Base-by-base conservation (phyloP, 306 rosid genomes). In the Ochetophila trinervis region DNA sequence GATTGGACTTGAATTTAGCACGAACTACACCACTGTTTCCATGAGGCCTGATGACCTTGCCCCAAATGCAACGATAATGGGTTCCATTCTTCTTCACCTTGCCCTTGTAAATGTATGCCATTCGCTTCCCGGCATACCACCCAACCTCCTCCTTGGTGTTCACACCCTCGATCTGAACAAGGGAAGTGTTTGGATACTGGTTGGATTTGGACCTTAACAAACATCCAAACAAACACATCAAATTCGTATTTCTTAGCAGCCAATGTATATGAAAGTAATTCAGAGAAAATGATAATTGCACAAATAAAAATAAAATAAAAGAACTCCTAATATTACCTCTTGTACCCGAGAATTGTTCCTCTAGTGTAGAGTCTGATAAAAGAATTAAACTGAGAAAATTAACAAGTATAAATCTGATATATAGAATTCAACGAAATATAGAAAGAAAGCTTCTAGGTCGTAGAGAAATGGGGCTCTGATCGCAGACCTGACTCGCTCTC, bases 61-160 rank as follows among this genome's bases (percentile, higher is more conserved):
- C 98, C 95, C 95, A 92, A 35, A 89, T 79, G 86, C 98, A 89
- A 53, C 98, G 93, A 71, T 89, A 92, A 65, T 89, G 98, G 49
- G 72, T 71, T 17, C 95, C 95, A 21, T 87, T 76, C 66, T 77
- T 85, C 96, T 92, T 92, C 75, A 85, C 90, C 78, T 87, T 92
- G 48, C 95, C 98, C 91, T 85, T 92, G 77, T 85, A 92, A 75
- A 91, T 87, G 60, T 91, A 91, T 0, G 95, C 96, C 96, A 91
- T 24, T 27, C 86, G 60, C 85, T 91, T 91, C 6, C 98, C 98
- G 3, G 80, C 78, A 18, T 91, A 91, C 96, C 95, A 91, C 0
- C 78, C 84, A 18, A 91, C 98, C 74, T 91, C 98, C 65, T 91
- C 98, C 76, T 87, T 85, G n/a, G 98, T 83, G 79, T 89, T 89